Percentiles rank a stretch among this genome's conserved stretches.
These are phyloP conservation scores for Hydrangea macrophylla DNA, from an alignment of 148 eudicot genomes.

Conservation along the genomic window DNA sequence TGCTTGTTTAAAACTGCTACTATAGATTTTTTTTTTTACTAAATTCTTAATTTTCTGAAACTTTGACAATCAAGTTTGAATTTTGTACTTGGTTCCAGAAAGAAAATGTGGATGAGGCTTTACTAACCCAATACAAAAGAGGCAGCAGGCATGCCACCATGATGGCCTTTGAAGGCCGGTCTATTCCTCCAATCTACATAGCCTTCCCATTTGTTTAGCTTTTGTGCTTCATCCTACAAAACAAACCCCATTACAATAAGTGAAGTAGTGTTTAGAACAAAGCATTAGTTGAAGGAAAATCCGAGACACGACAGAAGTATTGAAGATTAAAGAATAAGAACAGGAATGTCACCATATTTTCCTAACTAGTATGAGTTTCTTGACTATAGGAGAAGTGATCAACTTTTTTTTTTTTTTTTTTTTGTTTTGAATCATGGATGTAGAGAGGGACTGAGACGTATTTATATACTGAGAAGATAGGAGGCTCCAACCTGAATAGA, in stretches of 20 bases:
- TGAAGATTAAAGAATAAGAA: not conserved
- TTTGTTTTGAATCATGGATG: constrained; percentile 1
- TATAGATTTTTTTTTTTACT: not conserved
- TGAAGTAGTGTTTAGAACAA: not conserved
- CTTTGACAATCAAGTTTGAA: not conserved
- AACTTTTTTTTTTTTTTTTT: no score
- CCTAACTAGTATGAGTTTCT: not conserved
- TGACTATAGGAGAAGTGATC: not conserved
- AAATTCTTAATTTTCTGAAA: not conserved
- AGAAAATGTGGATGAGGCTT: not conserved
- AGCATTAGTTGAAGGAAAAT: not conserved
- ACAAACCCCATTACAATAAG: no score
- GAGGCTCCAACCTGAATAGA: constrained; percentile 28
- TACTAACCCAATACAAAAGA: constrained; percentile 59
- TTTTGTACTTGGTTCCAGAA: not conserved
- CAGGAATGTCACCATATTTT: constrained; percentile 33
- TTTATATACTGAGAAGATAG: constrained; percentile 30
- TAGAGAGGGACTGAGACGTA: constrained; percentile 16
- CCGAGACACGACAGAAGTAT: not conserved
- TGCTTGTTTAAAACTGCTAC: not conserved
- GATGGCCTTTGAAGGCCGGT: constrained; percentile 61
- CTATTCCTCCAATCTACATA: constrained; percentile 63
- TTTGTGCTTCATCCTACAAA: constrained; percentile 41
- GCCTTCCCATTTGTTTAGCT: constrained; percentile 45
- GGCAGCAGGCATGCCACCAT: constrained; percentile 72